Evolutionary conservation across 805 yeast species (phyloP).

Genomic region (Saturnispora mendoncae): DNA sequence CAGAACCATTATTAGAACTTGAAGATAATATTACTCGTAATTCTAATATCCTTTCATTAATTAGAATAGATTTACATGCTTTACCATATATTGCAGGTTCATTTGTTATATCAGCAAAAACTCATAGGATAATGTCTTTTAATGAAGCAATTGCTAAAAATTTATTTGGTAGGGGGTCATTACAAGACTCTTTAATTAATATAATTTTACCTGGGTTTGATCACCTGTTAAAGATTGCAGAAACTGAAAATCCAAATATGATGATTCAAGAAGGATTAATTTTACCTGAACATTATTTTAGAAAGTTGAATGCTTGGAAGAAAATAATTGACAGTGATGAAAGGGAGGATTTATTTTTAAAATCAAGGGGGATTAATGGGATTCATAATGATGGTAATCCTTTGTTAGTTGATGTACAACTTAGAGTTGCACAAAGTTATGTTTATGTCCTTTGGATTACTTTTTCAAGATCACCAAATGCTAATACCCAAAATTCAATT

Average conservation of each 20-base stretch:
- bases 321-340: conserved; percentile 27
- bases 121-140: conserved; percentile 53
- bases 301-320: conserved; percentile 48
- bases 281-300: conserved; percentile 83
- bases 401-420: conserved; percentile 67
- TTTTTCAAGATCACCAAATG: conserved; percentile 45
- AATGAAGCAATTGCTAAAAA: conserved; percentile 73
- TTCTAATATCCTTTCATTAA: conserved; percentile 17
- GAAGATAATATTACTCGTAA: conserved; percentile 16
- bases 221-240: conserved; percentile 35
- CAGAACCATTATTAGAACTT: conserved; percentile 46
- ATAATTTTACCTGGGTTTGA: conserved; percentile 56
- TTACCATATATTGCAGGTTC: conserved; percentile 85
- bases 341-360: conserved; percentile 43
- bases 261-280: conserved; percentile 57
- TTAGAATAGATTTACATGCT: conserved; percentile 62
- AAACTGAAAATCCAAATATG: conserved; percentile 32
- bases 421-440: conserved; percentile 56
- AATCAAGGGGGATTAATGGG: conserved; percentile 62
- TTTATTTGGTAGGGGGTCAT: conserved; percentile 58
- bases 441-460: conserved; percentile 77
- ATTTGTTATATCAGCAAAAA: conserved; percentile 51
- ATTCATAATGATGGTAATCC: conserved; percentile 59
- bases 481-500: not conserved
- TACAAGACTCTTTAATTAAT: conserved; percentile 43